Evolutionary conservation across 306 rosid species (phyloP).

Genomic region (Castanea sativa): DNA sequence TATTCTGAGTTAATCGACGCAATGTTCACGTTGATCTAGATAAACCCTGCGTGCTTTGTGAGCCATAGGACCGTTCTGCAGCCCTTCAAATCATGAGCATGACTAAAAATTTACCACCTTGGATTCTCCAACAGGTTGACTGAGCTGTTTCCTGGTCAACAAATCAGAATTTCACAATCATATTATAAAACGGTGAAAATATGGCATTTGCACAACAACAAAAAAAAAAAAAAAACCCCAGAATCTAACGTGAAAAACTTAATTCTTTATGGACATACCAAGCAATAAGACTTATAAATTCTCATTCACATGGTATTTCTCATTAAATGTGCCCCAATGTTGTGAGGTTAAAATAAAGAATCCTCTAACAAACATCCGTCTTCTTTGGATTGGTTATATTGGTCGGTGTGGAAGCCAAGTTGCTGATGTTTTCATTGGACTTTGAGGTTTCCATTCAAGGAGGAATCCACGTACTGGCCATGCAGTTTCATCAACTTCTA

Average conservation of each 20-base stretch:
- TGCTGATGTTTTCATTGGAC: constrained; percentile 25
- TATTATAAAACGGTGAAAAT: constrained; percentile 25
- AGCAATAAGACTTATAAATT: constrained; percentile 42
- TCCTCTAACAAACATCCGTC: constrained; percentile 66
- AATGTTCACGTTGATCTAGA: not conserved
- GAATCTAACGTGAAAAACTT: constrained; percentile 29
- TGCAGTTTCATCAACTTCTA: constrained; percentile 57
- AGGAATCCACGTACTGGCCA: constrained; percentile 53
- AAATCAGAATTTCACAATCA: constrained; percentile 21
- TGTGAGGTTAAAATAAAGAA: constrained; percentile 30
- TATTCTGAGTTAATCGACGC: not conserved
- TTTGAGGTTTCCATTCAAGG: constrained; percentile 20
- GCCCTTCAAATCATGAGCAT: constrained; percentile 14
- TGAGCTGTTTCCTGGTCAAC: constrained; percentile 35
- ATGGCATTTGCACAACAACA: not conserved
- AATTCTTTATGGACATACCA: constrained; percentile 39
- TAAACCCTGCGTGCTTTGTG: constrained; percentile 14
- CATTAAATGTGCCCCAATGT: constrained; percentile 43
- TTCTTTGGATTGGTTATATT: constrained; percentile 70
- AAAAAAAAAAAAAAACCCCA: not conserved
- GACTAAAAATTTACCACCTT: constrained; percentile 12
- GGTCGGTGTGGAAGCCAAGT: constrained; percentile 73
- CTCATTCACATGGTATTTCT: constrained; percentile 62
- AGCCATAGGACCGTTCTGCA: not conserved
- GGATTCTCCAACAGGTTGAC: constrained; percentile 24